Base-by-base conservation (phyloP, 2,329 filamentous ascomycete genomes). In the Zasmidium angulare region DNA sequence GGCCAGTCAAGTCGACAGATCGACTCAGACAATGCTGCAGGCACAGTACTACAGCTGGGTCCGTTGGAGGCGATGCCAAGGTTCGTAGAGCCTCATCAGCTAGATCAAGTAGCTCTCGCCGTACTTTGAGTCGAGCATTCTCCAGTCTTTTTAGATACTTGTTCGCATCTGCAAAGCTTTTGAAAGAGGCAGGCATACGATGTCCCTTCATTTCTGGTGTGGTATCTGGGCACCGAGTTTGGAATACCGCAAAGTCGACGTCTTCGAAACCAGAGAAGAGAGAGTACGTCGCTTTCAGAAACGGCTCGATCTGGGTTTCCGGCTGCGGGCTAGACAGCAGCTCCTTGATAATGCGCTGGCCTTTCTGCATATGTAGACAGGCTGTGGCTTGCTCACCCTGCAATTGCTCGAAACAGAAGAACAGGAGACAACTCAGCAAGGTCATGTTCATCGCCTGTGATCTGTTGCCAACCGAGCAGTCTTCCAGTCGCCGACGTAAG, bases 361-460 rank as follows among this genome's bases (percentile, higher is more conserved):
- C 56, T 19, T 26, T 53, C n/a, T 50, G 43, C 56, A 58, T 58
- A 21, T 58, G 56, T 10, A 58, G 46, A 40, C 43, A 58, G 10
- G 56, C 56, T 17, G 50, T 58, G 26, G 56, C 56, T 36, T 24
- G 43, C 24, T 58, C 56, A 43, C 50, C 46, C 19, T 58, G 50
- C 40, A 58, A 50, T 19, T 58, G 56, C 22, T 58, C 56, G 43
- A 58, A 53, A 46, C 50, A 53, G 46, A 58, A 58, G 50, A 58
- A 58, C n/a, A 58, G n/a, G n/a, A 58, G 24, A 23, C 56, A 58
- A 29, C 50, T 53, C 19, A 58, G 43, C 22, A 58, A 29, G n/a
- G 46, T 46, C 11, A 58, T 50, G 7, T 22, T 43, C 6, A 46
- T 58, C 14, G 29, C 26, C 17, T 31, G n/a, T 11, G 22, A 31